Evolutionary conservation across 345 rosid species (phyloP), one percentile per base, ranked within the genome.

Genomic region (Turnera subulata): DNA sequence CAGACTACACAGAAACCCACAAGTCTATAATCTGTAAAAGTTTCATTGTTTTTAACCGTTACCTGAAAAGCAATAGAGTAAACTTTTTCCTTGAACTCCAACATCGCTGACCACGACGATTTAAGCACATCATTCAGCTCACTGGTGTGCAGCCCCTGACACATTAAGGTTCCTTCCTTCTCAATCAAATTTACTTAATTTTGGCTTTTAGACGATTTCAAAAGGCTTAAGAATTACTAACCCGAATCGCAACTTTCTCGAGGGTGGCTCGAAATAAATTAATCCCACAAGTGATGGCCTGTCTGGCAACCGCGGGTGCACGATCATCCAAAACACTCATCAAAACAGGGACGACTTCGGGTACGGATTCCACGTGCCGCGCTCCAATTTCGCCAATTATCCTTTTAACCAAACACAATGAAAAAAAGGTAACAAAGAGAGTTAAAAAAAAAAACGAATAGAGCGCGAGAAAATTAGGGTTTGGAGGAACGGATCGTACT

Each of bases 251-350:
- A 67, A 85, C 54, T 74, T 67, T 83, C 65, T 66, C 70, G 15
- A 93, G 84, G 23, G 82, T 87, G 56, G 64, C 69, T 25, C 76
- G 81, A 71, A 93, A 93, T 58, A 89, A 74, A 61, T 71, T 69
- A 63, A 79, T 69, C 21, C 85, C 91, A 40, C 81, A 79, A 68
- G 84, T 53, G 42, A 89, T 82, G 55, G 85, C 91, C 75, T 89
- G 97, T 59, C 96, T 84, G 55, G 78, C 85, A 58, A 89, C 99
- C 46, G 97, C 94, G 0, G 99, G 97, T 8, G 88, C 80, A 66
- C 61, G 79, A 64, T 93, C 99, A 11, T 84, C 76, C 63, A 84
- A 64, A 68, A 82, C 81, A 57, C 75, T 74, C n/a, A 84, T 73
- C 15, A 93, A 73, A 66, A 88, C 78, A 6, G 89, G 94, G 25